Base-by-base conservation (phyloP, 2,329 filamentous ascomycete genomes). In the Fusarium compactum region DNA sequence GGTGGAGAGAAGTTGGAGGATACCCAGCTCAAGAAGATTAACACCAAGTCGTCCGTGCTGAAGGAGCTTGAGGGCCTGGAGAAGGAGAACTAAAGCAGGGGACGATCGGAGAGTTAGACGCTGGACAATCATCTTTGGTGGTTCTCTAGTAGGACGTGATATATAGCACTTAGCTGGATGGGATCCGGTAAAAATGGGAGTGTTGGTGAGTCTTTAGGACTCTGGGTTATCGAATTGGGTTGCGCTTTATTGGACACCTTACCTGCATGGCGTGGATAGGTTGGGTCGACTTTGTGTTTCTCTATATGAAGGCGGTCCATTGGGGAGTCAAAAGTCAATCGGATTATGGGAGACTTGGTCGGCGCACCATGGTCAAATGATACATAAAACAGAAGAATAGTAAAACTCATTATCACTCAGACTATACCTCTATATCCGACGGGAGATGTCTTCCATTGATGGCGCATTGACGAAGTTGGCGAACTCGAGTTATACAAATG, bases 1-100 rank as follows among this genome's bases (percentile, higher is more conserved):
- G 91, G 92, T 34, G 95, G 95, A 8, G 96, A 99, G 86, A 98
- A 98, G 86, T 84, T 99, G 65, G 96, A 99, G 83, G 95, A 98
- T 78, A 99, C 96, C 32, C 96, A 99, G 84, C 90, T 99, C 82
- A 97, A 97, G 87, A 99, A 99, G 88, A 99, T 99, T 75, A 88
- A 89, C 59, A 98, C 94, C 24, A 97, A 98, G 84, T 85, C 90
- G 51, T 82, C 87, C 18, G 95, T 99, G 62, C 86, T 95, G 67
- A 93, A 92, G 82, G 96, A 99, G 83, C 84, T 99, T 64, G 88
- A 92, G 48, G 83, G 80, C 10, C 79, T 95, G 57, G 78, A 79
- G 69, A 75, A 65, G 62, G 78, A 80, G 44, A 69, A 71, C 48
- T 76, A 71, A 53, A 41, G n/a, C 10, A 29, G 14, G 30, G 45